Evolutionary conservation across 2,329 filamentous ascomycete genomes (phyloP), one percentile per base, ranked within the genome.

Genomic region (Cladophialophora exuberans): DNA sequence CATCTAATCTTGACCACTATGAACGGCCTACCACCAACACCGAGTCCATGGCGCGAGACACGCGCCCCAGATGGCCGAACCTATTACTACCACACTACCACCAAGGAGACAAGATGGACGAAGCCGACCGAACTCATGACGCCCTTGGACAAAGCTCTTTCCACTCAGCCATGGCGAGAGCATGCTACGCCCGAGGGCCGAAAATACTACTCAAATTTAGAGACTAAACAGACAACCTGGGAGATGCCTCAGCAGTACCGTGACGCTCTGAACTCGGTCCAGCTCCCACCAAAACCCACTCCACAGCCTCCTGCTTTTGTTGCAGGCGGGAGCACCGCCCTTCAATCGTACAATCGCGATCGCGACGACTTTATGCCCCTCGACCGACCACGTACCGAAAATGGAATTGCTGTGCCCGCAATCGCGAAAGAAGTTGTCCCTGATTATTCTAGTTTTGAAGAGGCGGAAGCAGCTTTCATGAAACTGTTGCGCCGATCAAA

Each of bases 171-270:
- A 61, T 99, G 92, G 91, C 94, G 93, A 68, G 90, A 96, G 72
- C 94, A 96, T 68, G 90, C 87, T 22, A 86, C 89, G 18, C 85
- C 91, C 59, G 89, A 90, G 61, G 94, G 93, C 42, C 85, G 87
- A 66, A 90, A 93, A 69, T 99, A 99, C 74, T 99, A 91, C 89
- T 93, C 92, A 72, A 94, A 99, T 72, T 89, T 86, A 28, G 88
- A 95, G 72, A 92, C 89, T 39, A 92, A 93, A 73, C 83, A 91
- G 75, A 97, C 91, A 71, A 90, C 89, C 26, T 99, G 94, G 94
- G 88, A 92, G 67, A 92, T 96, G 82, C 94, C 94, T 52, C 88
- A 90, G 52, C 84, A 77, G 60, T 92, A 92, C 74, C 90, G 89
- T 68, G 81, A 81, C 64, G 88, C 89, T 57, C 77, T 92, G 54